A percentile compares a stretch with the other conserved stretches of the same genome.
phyloP scores from a whole-genome alignment of 2,329 filamentous ascomycete species.

The Cryphonectria radicalis region DNA sequence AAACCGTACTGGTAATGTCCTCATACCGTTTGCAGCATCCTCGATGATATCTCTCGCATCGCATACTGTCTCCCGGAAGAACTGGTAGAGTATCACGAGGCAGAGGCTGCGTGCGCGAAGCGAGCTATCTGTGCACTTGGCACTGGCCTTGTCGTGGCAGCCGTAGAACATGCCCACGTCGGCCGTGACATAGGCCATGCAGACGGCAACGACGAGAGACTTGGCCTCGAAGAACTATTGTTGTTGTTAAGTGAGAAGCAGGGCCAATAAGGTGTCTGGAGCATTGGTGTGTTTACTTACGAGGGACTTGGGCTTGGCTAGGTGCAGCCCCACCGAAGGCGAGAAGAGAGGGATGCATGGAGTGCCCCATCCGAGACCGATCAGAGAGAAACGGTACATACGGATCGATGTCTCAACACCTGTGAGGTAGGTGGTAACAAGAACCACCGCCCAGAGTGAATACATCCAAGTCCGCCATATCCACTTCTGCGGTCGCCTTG shows the following conservation, averaged over 20 bases:
- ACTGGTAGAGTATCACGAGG: conserved; percentile 26
- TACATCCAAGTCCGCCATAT: conserved; percentile 9
- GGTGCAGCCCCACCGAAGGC: not conserved
- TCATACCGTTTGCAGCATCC: conserved; percentile 23
- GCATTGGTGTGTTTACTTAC: not conserved
- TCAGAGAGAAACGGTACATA: conserved; percentile 6
- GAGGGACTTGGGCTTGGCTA: conserved; percentile 2
- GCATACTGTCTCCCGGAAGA: conserved; percentile 27
- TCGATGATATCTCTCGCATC: conserved; percentile 26
- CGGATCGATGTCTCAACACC: not conserved
- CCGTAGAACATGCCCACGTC: conserved; percentile 6
- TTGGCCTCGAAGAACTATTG: not conserved
- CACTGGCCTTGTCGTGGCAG: not conserved
- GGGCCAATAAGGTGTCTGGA: not conserved
- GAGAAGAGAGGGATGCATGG: conserved; percentile 9
- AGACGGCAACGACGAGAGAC: conserved; percentile 10
- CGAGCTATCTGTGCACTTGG: conserved; percentile 12
- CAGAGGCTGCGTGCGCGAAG: conserved; percentile 25
- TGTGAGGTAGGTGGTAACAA: conserved; percentile 1
- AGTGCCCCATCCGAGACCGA: conserved; percentile 9
- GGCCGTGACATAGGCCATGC: conserved; percentile 8
- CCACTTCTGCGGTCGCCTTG: not conserved
- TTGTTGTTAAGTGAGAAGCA: not conserved
- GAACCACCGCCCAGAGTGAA: not conserved
- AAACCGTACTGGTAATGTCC: conserved; percentile 19